Percentiles rank a stretch among this genome's conserved stretches.
These are phyloP conservation scores for Candida rishiriensis DNA, from an alignment of 805 yeast genomes.

Conservation along the genomic window DNA sequence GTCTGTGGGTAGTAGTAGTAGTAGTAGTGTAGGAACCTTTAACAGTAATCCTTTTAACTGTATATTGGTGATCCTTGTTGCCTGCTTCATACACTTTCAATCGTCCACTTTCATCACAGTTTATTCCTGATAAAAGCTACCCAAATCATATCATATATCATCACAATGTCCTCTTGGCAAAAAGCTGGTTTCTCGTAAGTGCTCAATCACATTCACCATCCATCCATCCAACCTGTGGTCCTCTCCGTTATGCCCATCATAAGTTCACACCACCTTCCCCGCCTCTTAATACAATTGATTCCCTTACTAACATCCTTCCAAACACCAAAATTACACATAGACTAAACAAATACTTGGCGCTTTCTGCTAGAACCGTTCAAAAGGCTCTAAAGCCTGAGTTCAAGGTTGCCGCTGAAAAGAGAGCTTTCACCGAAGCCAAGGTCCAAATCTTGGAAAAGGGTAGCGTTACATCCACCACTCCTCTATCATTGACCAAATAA, in stretches of 20 bases:
- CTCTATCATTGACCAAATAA: constrained; percentile 15
- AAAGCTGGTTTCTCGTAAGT: constrained; percentile 62
- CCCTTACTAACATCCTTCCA: constrained; percentile 3
- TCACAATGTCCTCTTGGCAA: constrained; percentile 55
- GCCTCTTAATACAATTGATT: neutral
- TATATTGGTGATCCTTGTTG: too few species aligned
- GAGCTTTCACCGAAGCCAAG: constrained; percentile 71
- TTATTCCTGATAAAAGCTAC: too few species aligned
- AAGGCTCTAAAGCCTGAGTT: constrained; percentile 82
- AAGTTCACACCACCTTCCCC: neutral
- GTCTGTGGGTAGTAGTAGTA: too few species aligned
- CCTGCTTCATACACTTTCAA: too few species aligned
- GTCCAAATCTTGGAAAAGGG: constrained; percentile 73
- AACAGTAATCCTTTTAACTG: too few species aligned
- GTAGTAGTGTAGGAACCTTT: too few species aligned
- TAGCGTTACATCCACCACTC: constrained; percentile 28
- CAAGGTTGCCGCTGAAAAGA: constrained; percentile 66
- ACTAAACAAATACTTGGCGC: constrained; percentile 83
- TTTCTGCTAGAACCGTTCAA: constrained; percentile 88
- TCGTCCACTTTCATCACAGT: too few species aligned
- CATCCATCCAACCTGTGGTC: too few species aligned
- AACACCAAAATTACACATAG: constrained; percentile 25
- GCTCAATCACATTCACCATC: too few species aligned
- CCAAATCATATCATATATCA: constrained; percentile 5
- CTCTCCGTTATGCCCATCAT: too few species aligned